Evolutionary conservation across 2,329 filamentous ascomycete species (phyloP).

Genomic region (Nothophoma quercina): DNA sequence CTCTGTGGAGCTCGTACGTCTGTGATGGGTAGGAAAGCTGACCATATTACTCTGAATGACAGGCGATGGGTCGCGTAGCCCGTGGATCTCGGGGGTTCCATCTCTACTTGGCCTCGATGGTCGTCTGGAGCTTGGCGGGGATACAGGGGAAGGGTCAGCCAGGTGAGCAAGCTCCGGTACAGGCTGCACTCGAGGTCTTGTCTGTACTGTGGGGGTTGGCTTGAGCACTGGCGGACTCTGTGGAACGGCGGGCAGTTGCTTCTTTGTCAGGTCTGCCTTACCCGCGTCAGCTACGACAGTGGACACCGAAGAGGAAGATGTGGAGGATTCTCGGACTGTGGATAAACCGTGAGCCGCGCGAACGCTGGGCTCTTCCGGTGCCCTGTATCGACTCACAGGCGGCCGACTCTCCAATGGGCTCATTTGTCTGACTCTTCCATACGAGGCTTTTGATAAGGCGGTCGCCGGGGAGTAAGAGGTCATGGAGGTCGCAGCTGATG

Average conservation of each 20-base stretch:
- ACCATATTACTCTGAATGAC: slow-evolving; percentile 65
- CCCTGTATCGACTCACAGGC: slow-evolving; percentile 66
- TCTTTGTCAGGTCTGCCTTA: slow-evolving; percentile 49
- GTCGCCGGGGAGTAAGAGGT: slow-evolving; percentile 76
- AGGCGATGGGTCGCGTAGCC: slow-evolving; percentile 58
- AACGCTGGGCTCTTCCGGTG: slow-evolving; percentile 58
- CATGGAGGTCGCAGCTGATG: slow-evolving; percentile 80
- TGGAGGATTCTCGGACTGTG: slow-evolving; percentile 72
- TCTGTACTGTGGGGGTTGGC: slow-evolving; percentile 1
- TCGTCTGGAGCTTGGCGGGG: slow-evolving; percentile 56
- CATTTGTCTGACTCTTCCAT: slow-evolving; percentile 62
- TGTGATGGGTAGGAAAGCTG: slow-evolving; percentile 58
- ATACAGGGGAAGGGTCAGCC: slow-evolving; percentile 65
- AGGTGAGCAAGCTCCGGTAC: slow-evolving; percentile 59
- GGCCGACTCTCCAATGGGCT: slow-evolving; percentile 66
- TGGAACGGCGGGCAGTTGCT: slow-evolving; percentile 48
- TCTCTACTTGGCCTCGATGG: slow-evolving; percentile 56
- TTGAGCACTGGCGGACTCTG: slow-evolving; percentile 59
- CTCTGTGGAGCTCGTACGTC: slow-evolving; percentile 59
- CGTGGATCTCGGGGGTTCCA: slow-evolving; percentile 53
- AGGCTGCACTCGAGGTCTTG: slow-evolving; percentile 35
- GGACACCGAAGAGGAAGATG: slow-evolving; percentile 76
- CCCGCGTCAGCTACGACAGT: slow-evolving; percentile 66
- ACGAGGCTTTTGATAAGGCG: slow-evolving; percentile 54
- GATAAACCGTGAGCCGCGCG: slow-evolving; percentile 67